Evolutionary conservation across 345 rosid genomes (phyloP), one percentile per base, ranked within the genome.

Genomic region (Salix brachista): DNA sequence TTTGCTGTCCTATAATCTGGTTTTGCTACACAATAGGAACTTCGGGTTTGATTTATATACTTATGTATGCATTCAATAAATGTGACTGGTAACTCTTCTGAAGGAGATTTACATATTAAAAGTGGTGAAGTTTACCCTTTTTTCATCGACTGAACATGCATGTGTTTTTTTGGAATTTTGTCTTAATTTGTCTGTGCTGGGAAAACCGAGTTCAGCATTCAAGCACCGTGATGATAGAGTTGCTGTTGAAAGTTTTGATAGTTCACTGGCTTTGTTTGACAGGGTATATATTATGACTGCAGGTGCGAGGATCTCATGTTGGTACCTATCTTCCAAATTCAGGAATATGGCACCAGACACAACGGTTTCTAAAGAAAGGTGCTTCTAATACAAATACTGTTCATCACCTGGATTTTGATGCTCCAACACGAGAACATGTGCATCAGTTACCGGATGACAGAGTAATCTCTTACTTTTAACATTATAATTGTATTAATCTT

Each of bases 401-500:
- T 79, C 91, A 83, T 82, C 97, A 96, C 85, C 87, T 96, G 88
- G 99, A 96, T 87, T 96, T 96, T 86, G 99, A 96, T 88, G 99
- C 99, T 74, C 98, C 99, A 75, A 96, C 99, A 30, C 96, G 99
- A 37, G 96, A 96, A 78, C 90, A 93, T 82, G 92, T 97, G 61
- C 89, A 84, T 75, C 89, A 85, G 83, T 89, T 93, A 65, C 86
- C 89, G 67, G 96, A 93, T 78, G 97, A 96, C 84, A 88, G 86
- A 80, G 99, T 96, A 93, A 79, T 83, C 67, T 42, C 39, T 5
- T 16, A 16, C 8, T 61, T 66, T 46, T 16, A 50, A 60, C 48
- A 62, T 70, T 25, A 18, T 70, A 42, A 37, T 77, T 66, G 11
- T 69, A 36, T 67, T 39, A 50, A 9, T 19, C 10, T 30, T 65